These are phyloP conservation scores for Cladosporium sphaerospermum DNA, from an alignment of 2,329 filamentous ascomycete genomes.

Conservation along the genomic window DNA sequence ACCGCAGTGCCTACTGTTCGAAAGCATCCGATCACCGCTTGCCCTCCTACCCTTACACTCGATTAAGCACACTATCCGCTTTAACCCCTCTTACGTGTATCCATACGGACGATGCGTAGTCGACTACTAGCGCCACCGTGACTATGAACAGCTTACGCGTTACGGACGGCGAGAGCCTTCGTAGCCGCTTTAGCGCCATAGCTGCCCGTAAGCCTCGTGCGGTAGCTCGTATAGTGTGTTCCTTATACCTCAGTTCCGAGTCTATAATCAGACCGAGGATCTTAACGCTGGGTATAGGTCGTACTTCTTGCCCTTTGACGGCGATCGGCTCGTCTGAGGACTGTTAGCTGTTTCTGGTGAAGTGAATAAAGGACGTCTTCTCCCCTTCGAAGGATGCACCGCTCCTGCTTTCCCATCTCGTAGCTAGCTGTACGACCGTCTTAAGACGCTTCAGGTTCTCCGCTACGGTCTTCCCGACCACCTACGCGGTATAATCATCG, in stretches of 20 bases:
- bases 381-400: slow-evolving; percentile 29
- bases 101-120: too few relatives aligned
- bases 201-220: not conserved
- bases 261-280: not conserved
- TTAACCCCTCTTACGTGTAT: not conserved
- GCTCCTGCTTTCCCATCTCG: slow-evolving; percentile 16
- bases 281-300: not conserved
- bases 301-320: not conserved
- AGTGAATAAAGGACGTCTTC: slow-evolving; percentile 33
- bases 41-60: not conserved
- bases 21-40: too few relatives aligned
- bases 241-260: not conserved
- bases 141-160: not conserved
- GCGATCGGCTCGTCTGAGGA: too few relatives aligned
- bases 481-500: slow-evolving; percentile 25
- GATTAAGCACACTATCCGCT: not conserved
- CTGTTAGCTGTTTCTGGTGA: slow-evolving; percentile 19
- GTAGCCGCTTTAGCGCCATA: not conserved
- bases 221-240: not conserved
- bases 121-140: not conserved
- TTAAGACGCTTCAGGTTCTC: not conserved
- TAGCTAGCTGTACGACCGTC: not conserved
- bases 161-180: not conserved
- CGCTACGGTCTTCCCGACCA: slow-evolving; percentile 12
- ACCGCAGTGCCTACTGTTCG: not conserved